phyloP scores from a whole-genome alignment of 1,284 basidiomycete species.

The Trametes sp. region DNA sequence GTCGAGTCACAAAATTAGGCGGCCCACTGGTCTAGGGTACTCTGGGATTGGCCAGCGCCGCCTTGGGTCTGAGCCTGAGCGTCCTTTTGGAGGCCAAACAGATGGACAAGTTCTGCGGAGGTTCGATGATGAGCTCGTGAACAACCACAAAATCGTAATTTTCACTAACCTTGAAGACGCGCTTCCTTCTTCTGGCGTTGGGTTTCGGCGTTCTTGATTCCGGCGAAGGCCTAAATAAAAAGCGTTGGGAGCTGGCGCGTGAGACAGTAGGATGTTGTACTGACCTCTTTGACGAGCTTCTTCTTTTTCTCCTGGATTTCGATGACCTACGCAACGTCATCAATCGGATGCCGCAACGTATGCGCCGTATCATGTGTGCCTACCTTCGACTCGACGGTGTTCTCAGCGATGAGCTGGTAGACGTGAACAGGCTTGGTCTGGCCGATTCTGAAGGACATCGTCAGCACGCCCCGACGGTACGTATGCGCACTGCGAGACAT shows the following conservation, averaged over 20 bases:
- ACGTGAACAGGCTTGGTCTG: slow-evolving; percentile 85
- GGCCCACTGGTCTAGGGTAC: slow-evolving; percentile 33
- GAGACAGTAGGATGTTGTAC: no score
- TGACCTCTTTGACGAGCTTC: slow-evolving; percentile 70
- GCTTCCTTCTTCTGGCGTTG: slow-evolving; percentile 77
- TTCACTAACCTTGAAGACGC: slow-evolving; percentile 65
- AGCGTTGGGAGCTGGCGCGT: not conserved
- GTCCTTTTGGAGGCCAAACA: slow-evolving; percentile 32
- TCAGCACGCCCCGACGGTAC: no score
- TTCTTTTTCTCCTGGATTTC: slow-evolving; percentile 88
- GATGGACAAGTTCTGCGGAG: slow-evolving; percentile 29
- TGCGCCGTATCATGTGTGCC: slow-evolving; percentile 3
- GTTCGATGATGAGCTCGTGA: no score
- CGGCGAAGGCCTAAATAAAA: slow-evolving; percentile 72
- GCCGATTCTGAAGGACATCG: slow-evolving; percentile 63
- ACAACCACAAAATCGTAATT: no score
- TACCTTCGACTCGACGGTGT: slow-evolving; percentile 87
- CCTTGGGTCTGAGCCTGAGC: slow-evolving; percentile 6
- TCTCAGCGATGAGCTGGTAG: slow-evolving; percentile 87
- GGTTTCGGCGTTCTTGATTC: slow-evolving; percentile 74
- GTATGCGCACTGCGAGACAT: no score
- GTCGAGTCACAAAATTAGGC: slow-evolving; percentile 1
- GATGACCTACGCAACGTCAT: slow-evolving; percentile 56
- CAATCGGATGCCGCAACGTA: not conserved
- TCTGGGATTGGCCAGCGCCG: slow-evolving; percentile 23